Base-by-base conservation (phyloP, 2,329 filamentous ascomycete species). In the Chaetomium olivaceum region DNA sequence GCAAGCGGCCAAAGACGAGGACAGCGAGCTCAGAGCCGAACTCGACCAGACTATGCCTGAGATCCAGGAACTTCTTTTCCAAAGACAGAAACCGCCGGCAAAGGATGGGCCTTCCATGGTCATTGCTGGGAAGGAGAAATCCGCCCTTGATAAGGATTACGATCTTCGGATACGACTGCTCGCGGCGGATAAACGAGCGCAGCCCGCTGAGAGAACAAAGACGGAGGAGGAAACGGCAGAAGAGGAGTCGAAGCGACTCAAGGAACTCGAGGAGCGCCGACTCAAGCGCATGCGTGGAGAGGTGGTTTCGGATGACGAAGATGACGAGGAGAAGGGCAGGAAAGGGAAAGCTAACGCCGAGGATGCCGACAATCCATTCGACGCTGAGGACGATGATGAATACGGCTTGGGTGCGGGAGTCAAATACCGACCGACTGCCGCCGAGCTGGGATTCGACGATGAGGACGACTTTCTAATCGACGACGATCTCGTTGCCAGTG, bases 391-490 rank as follows among this genome's bases (percentile, higher is more conserved):
- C 16, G 78, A 80, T 0, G 85, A 87, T 36, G 82, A 84, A 63
- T 90, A 86, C 74, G 85, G 85, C 2, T 79, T 90, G 19, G 87
- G 87, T 39, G 75, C 77, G 58, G 87, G 87, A 52, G 86, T 89
- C 69, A 85, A 81, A 72, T 79, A 80, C 61, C 81, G 82, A 27
- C 82, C 82, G 36, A 87, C 86, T 8, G 84, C 83, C 3, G 82
- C 84, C 12, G 84, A 89, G 65, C 77, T 93, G 21, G 91, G 88
- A 6, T 89, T 96, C 39, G 93, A 97, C 70, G 94, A 97, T 71
- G 94, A 98, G 75, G 94, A 98, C 72, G 92, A 97, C 72, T 98
- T 98, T 73, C 76, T 94, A 29, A 88, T 97, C 68, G 94, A 98
- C 66, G 91, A 95, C 68, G 90, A 96, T 73, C 83, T 98, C 19